Evolutionary conservation across 768 basidiomycete genomes (phyloP).

Genomic region (Boletus subparvulus): DNA sequence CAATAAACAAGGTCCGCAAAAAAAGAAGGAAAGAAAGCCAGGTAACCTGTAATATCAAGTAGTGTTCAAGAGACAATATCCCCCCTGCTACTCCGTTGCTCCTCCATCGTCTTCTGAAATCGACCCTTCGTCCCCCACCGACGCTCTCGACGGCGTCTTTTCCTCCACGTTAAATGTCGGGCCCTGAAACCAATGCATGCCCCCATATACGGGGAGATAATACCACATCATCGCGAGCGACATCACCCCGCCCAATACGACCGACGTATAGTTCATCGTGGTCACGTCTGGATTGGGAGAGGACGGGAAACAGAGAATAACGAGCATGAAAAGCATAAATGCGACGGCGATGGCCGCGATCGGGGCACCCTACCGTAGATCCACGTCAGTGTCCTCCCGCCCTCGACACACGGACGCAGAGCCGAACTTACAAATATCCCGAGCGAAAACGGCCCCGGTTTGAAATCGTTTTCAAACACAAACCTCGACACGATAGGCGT

Average conservation of each 20-base stretch:
- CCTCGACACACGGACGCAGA: not conserved
- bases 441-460: slow-evolving; percentile 46
- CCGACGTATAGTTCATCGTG: slow-evolving; percentile 70
- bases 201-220: slow-evolving; percentile 71
- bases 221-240: slow-evolving; percentile 58
- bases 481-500: slow-evolving; percentile 52
- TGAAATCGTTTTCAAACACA: slow-evolving; percentile 43
- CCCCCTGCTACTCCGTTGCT: not conserved
- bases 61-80: not conserved
- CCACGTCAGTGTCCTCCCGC: not conserved
- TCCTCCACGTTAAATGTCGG: slow-evolving; percentile 47
- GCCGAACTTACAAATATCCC: slow-evolving; percentile 37
- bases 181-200: slow-evolving; percentile 66
- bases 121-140: not conserved
- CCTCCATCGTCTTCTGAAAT: not conserved
- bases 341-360: slow-evolving; percentile 51
- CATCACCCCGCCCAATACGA: slow-evolving; percentile 61
- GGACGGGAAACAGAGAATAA: slow-evolving; percentile 63
- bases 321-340: slow-evolving; percentile 64
- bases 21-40: too few species aligned
- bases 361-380: slow-evolving; percentile 45
- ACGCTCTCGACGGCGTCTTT: not conserved
- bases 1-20: too few species aligned
- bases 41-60: too few species aligned
- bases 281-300: slow-evolving; percentile 42